Percentiles rank a stretch among this genome's conserved stretches.
Conservation (phyloP, 1,284 basidiomycete species). For the Rhodotorula glutinis region DNA sequence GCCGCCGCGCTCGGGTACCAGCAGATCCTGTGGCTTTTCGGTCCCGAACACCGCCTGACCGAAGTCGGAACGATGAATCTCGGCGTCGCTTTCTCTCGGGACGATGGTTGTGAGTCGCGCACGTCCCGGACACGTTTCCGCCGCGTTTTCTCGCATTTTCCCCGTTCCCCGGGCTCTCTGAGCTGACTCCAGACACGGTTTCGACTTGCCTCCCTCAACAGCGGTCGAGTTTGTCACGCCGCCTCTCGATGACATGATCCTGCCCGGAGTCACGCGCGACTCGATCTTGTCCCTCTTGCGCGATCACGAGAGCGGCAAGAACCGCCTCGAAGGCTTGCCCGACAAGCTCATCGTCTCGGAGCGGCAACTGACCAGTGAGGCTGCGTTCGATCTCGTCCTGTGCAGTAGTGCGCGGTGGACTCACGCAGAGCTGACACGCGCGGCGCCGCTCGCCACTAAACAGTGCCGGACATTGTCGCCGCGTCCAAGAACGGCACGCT, state of each 20-base stretch:
- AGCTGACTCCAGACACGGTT: too few relatives aligned
- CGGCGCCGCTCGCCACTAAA: too few relatives aligned
- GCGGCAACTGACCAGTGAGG: slow-evolving; percentile 67
- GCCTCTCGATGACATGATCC: slow-evolving; percentile 90
- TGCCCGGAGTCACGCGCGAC: slow-evolving; percentile 86
- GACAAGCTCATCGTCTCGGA: slow-evolving; percentile 73
- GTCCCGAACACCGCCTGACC: slow-evolving; percentile 79
- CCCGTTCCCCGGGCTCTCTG: too few relatives aligned
- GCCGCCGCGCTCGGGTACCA: slow-evolving; percentile 83
- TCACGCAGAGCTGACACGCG: too few relatives aligned
- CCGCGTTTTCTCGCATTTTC: too few relatives aligned
- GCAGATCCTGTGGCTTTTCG: slow-evolving; percentile 95
- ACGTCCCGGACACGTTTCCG: slow-evolving; percentile 51
- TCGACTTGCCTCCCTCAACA: background rate
- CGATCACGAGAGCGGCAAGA: slow-evolving; percentile 62
- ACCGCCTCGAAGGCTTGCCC: slow-evolving; percentile 61
- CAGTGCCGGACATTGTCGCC: slow-evolving; percentile 73
- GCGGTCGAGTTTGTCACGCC: slow-evolving; percentile 82
- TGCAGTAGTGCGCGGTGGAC: too few relatives aligned
- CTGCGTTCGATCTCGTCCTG: too few relatives aligned
- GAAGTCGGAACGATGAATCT: slow-evolving; percentile 95
- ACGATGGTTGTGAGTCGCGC: slow-evolving; percentile 56
- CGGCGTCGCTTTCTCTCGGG: slow-evolving; percentile 75
- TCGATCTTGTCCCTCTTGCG: slow-evolving; percentile 79
- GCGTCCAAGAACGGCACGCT: slow-evolving; percentile 71